phyloP scores from a whole-genome alignment of 257 asterid genomes.

The Solanum piurae region DNA sequence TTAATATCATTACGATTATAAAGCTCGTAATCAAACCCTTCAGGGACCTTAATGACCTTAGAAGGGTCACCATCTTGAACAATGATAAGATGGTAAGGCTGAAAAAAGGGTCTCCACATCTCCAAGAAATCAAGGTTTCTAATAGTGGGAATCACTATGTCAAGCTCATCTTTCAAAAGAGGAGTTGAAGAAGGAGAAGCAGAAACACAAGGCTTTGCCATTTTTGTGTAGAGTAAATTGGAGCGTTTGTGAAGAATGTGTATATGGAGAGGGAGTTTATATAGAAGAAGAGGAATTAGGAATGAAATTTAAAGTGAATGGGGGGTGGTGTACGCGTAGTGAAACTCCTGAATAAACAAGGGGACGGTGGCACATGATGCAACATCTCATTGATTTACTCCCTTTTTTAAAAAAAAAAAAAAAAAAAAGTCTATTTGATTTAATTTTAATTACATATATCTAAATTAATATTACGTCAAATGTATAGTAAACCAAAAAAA shows the following conservation, averaged over 20 bases:
- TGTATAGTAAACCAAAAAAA: too few species aligned
- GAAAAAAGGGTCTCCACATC: conserved; percentile 69
- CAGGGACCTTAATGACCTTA: conserved; percentile 49
- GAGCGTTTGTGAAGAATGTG: not conserved
- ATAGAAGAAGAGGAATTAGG: not conserved
- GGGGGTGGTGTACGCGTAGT: not conserved
- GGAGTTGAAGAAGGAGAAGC: conserved; percentile 16
- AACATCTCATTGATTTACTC: not conserved
- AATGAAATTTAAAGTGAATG: not conserved
- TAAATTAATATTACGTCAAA: too few species aligned
- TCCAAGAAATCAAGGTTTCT: conserved; percentile 67
- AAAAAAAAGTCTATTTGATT: too few species aligned
- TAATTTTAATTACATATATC: too few species aligned
- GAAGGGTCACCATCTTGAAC: conserved; percentile 77
- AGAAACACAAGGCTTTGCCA: conserved; percentile 13
- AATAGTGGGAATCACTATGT: conserved; percentile 65
- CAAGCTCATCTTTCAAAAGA: conserved; percentile 51
- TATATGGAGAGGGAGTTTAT: not conserved
- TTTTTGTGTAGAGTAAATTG: not conserved
- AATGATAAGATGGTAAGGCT: conserved; percentile 57
- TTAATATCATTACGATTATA: conserved; percentile 63
- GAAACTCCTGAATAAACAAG: conserved; percentile 1
- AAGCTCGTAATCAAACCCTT: conserved; percentile 60
- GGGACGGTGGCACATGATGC: conserved; percentile 1
- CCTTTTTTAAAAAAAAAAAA: not conserved